phyloP scores from a whole-genome alignment of 148 eudicot species.

The Rheum nobile region DNA sequence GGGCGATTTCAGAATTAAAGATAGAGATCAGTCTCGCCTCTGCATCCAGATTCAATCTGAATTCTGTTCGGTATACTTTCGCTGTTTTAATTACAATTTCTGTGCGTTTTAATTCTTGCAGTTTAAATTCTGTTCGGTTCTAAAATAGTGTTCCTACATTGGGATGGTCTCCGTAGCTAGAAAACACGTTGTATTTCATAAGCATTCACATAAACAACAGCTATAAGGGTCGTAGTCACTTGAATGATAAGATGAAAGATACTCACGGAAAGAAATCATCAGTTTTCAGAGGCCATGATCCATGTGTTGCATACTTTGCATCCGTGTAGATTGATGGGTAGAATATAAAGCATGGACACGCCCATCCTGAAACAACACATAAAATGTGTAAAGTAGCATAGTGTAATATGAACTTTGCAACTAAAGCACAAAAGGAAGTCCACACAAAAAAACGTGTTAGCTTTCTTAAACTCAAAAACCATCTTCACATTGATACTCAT shows the following conservation, averaged over 20 bases:
- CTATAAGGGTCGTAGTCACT: neutral
- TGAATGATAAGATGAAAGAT: neutral
- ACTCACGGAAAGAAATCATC: conserved; percentile 78
- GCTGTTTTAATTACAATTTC: too few species aligned
- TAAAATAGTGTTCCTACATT: too few species aligned
- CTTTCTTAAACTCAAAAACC: neutral
- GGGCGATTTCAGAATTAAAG: too few species aligned
- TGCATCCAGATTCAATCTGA: too few species aligned
- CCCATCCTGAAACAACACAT: conserved; percentile 45
- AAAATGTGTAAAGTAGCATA: neutral
- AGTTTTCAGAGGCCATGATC: conserved; percentile 57
- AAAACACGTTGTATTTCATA: conserved; percentile 9
- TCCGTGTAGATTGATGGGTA: conserved; percentile 64
- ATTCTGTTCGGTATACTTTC: too few species aligned
- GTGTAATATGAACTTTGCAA: neutral
- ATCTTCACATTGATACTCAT: neutral
- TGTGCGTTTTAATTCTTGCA: too few species aligned
- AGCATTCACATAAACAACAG: conserved; percentile 9
- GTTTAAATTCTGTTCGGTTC: too few species aligned
- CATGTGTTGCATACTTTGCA: conserved; percentile 47
- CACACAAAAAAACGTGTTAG: neutral
- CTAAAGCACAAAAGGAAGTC: neutral
- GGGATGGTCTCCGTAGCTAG: conserved; percentile 58
- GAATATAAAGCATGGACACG: conserved; percentile 76
- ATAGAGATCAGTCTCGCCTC: too few species aligned